Evolutionary conservation across 805 yeast genomes (phyloP).

Genomic region (Pichia manshurica): DNA sequence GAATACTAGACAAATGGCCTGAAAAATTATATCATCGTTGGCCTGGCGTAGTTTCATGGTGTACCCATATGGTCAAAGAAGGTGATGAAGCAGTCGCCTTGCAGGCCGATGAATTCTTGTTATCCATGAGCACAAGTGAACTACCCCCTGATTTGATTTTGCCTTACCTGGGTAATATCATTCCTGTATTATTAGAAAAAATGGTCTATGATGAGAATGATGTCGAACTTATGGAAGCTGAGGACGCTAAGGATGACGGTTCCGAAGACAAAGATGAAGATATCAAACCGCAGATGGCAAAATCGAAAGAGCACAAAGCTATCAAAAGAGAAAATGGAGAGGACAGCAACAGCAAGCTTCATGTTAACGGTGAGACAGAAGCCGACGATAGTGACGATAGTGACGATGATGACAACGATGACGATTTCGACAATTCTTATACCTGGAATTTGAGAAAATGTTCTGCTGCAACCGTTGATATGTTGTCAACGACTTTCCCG

Average conservation of each 20-base stretch:
- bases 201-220: slow-evolving; percentile 90
- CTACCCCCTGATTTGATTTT: slow-evolving; percentile 50
- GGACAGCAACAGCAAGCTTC: background rate
- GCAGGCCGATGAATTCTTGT: slow-evolving; percentile 89
- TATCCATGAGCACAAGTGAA: slow-evolving; percentile 63
- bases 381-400: slow-evolving; percentile 32
- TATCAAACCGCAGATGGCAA: slow-evolving; percentile 75
- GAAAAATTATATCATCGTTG: slow-evolving; percentile 76
- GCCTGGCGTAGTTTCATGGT: slow-evolving; percentile 79
- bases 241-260: slow-evolving; percentile 73
- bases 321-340: slow-evolving; percentile 16
- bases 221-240: slow-evolving; percentile 52
- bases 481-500: slow-evolving; percentile 64
- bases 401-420: slow-evolving; percentile 58
- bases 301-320: slow-evolving; percentile 43
- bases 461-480: slow-evolving; percentile 88
- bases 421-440: slow-evolving; percentile 57
- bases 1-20: slow-evolving; percentile 69
- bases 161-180: slow-evolving; percentile 53
- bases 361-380: slow-evolving; percentile 13
- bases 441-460: slow-evolving; percentile 94
- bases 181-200: slow-evolving; percentile 72
- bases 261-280: slow-evolving; percentile 83
- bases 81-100: slow-evolving; percentile 69
- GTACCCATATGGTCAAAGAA: slow-evolving; percentile 69